Base-by-base conservation (phyloP, 2,329 filamentous ascomycete genomes). In the Aspergillaceae sp. region DNA sequence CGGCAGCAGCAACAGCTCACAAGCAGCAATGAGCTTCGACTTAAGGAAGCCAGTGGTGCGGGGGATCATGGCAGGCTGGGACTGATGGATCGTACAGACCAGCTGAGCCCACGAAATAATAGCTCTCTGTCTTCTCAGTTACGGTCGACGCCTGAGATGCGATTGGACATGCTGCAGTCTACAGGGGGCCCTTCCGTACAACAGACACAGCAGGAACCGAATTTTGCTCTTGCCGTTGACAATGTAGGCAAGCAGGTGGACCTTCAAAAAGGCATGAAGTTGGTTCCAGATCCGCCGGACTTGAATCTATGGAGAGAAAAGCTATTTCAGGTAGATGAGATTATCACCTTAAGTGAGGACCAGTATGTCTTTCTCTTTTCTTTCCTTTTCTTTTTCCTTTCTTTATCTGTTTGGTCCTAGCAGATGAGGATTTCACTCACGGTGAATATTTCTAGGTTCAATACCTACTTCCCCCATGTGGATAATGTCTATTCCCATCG, bases 401-500 rank as follows among this genome's bases (percentile, higher is more conserved):
- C 19, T 19, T 19, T 19, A 19, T 19, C 19, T 19, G 19, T 19
- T 19, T 19, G 19, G 19, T 19, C 19, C 19, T 19, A 19, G 19
- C 2, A 19, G 19, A 19, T 19, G 19, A 19, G 19, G 19, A 19
- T 19, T 19, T 19, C 19, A 19, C 19, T 19, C 19, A 19, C 19
- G 19, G 19, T 19, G 9, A 28, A 34, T 4, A 40, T 43, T 48
- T 5, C 45, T 26, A n/a, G 83, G 59, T 89, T 86, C 61, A 79
- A 87, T 58, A 87, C 79, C 5, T 91, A 90, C 65, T 90, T 89
- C 58, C 85, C 86, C 0, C 86, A 90, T 64, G 77, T 91, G 54
- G 86, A 90, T 70, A 90, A 90, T 62, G 79, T 90, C 55, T 91
- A 89, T 67, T 90, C 86, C 28, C 86, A 89, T 67, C 83, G 86